These are phyloP conservation scores for Chaetothyriales sp. DNA, from an alignment of 2,329 filamentous ascomycete genomes.

Conservation along the genomic window DNA sequence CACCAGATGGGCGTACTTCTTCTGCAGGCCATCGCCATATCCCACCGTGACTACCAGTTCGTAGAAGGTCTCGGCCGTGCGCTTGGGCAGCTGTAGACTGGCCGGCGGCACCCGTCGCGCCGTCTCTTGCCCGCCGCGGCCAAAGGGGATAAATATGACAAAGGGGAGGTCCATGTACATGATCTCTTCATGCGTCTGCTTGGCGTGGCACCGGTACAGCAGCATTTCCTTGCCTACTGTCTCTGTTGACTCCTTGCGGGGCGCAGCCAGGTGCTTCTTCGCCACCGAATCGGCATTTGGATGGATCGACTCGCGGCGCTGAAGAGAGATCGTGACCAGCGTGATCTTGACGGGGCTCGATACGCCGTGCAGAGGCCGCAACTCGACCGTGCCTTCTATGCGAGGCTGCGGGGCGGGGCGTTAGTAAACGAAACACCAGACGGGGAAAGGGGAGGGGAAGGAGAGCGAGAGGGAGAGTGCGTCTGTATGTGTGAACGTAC, in stretches of 20 bases:
- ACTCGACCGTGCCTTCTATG: slow-evolving; percentile 95
- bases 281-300: slow-evolving; percentile 87
- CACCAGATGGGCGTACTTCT: slow-evolving; percentile 81
- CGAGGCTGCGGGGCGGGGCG: slow-evolving; percentile 49
- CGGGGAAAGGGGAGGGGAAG: slow-evolving; percentile 3
- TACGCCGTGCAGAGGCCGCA: slow-evolving; percentile 69
- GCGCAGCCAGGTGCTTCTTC: slow-evolving; percentile 79
- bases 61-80: slow-evolving; percentile 94
- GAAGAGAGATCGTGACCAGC: slow-evolving; percentile 83
- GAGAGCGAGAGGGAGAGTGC: slow-evolving; percentile 4
- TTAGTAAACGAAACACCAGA: slow-evolving; percentile 4
- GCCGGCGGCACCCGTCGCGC: slow-evolving; percentile 83
- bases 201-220: slow-evolving; percentile 70
- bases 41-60: slow-evolving; percentile 93
- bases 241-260: slow-evolving; percentile 78
- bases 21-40: slow-evolving; percentile 72
- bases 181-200: slow-evolving; percentile 73
- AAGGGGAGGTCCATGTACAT: slow-evolving; percentile 96
- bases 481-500: slow-evolving; percentile 57
- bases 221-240: slow-evolving; percentile 93
- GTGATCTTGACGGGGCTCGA: slow-evolving; percentile 83
- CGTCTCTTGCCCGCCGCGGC: slow-evolving; percentile 75
- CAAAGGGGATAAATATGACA: slow-evolving; percentile 92
- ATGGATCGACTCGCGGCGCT: slow-evolving; percentile 89
- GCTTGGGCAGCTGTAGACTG: slow-evolving; percentile 73